Base-by-base conservation (phyloP, 75 land plant genomes). In the Sequoiadendron giganteum region DNA sequence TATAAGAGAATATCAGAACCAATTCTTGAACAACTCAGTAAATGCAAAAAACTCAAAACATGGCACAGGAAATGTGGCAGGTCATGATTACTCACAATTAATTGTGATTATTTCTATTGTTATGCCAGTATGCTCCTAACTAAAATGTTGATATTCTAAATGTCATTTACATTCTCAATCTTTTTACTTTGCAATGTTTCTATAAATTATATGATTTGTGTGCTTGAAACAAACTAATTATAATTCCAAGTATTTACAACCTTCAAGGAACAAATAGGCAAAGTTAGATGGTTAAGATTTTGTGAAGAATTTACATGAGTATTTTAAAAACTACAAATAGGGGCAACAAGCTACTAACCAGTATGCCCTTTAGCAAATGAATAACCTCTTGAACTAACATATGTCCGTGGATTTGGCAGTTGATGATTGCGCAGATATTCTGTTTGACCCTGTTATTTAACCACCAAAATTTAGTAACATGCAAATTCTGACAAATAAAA, bases 391-490 rank as follows among this genome's bases (percentile, higher is more conserved):
- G 94, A 73, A 87, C 93, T 93, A 65, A 93, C 85, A 86, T 96
- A 97, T 45, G 95, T 96, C 19, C 96, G 92, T 47, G 97, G 97
- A 86, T 97, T 98, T 77, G 99, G 99, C 91, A 89, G 34, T 28
- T 89, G 87, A 88, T 95, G 92, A 87, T 98, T 98, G 58, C 99
- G 91, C 87, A 98, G 73, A 48, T 95, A 98, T 56, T 98, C 99
- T 68, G 86, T 93, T 28, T 93, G 84, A 54, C 93, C 99, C 99
- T 98, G 90, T 36, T 85, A 36, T 48, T 38, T 56, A 85, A 34
- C 70, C 39, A 56, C 38, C 70, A 49, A 85, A n/a, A 38, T 38
- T 55, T 85, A 52, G 19, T 10, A 32, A n/a, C 70, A 85, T 34
- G 34, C 38, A 49, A 56, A 34, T 36, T 34, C 15, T 85, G 39